Conservation (phyloP, 352 stramenopile genomes). For the Plasmopara viticola region DNA sequence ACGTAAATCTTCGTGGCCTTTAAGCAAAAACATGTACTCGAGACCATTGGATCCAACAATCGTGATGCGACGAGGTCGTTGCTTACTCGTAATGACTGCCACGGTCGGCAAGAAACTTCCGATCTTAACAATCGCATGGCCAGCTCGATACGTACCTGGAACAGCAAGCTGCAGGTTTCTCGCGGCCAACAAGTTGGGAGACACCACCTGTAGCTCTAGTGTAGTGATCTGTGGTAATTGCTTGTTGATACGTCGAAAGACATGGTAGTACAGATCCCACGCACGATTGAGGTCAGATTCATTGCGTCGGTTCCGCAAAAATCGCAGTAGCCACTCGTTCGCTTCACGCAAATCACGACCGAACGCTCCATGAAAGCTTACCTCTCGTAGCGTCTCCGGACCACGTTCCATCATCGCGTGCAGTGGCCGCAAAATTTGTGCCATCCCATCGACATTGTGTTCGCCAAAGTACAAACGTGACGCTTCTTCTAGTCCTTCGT, state of each 20-base stretch:
- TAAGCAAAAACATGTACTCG: slow-evolving; percentile 99
- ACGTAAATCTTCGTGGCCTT: slow-evolving; percentile 98
- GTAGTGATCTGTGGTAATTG: slow-evolving; percentile 91
- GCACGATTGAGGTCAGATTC: slow-evolving; percentile 90
- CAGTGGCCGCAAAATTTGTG: slow-evolving; percentile 90
- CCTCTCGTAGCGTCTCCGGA: slow-evolving; percentile 68
- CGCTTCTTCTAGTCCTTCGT: slow-evolving; percentile 96
- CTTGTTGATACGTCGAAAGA: slow-evolving; percentile 91
- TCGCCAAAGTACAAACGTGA: slow-evolving; percentile 95
- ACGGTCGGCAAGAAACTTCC: slow-evolving; percentile 90
- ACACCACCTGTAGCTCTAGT: slow-evolving; percentile 95
- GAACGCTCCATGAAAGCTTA: slow-evolving; percentile 87
- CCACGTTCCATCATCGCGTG: slow-evolving; percentile 91
- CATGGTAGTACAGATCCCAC: slow-evolving; percentile 98
- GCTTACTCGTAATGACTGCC: slow-evolving; percentile 97
- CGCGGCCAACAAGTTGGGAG: slow-evolving; percentile 88
- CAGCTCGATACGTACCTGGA: slow-evolving; percentile 85
- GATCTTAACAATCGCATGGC: slow-evolving; percentile 66
- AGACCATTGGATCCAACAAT: slow-evolving; percentile 95
- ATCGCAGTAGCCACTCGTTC: slow-evolving; percentile 66
- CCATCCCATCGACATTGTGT: slow-evolving; percentile 95
- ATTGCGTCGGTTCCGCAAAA: slow-evolving; percentile 49
- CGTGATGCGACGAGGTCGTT: slow-evolving; percentile 93
- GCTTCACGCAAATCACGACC: slow-evolving; percentile 87
- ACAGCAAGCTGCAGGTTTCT: slow-evolving; percentile 94